Conservation (phyloP, 306 rosid species). For the Cucurbita maxima region DNA sequence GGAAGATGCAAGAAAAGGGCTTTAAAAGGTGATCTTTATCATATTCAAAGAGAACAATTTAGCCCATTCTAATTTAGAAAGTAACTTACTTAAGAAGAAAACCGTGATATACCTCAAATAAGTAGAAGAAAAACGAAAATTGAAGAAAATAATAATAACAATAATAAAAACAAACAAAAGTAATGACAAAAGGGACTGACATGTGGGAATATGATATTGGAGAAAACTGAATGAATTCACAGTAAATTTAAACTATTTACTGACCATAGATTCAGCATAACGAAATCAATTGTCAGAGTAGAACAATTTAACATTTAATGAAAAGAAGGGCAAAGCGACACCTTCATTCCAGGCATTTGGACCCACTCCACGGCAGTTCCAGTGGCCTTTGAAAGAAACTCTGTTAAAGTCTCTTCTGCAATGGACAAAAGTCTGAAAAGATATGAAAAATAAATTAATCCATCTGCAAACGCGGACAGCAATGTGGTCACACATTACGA, state of each 20-base stretch:
- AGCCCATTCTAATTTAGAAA: not conserved
- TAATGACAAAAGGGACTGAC: constrained; percentile 3
- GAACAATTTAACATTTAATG: not conserved
- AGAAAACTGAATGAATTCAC: not conserved
- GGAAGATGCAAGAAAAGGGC: not conserved
- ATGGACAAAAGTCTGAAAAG: constrained; percentile 92
- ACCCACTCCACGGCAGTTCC: constrained; percentile 99
- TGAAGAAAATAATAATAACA: not conserved
- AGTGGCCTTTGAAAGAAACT: constrained; percentile 99
- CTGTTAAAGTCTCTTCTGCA: constrained; percentile 99
- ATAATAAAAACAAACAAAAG: not conserved
- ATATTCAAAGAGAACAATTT: not conserved
- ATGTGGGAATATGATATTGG: not conserved
- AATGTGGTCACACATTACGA: constrained; percentile 18
- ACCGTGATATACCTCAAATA: not conserved
- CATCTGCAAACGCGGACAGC: constrained; percentile 23
- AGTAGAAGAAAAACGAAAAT: not conserved
- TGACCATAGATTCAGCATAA: not conserved
- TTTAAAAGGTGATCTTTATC: not conserved
- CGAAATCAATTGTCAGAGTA: constrained; percentile 2
- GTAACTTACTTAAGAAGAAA: not conserved
- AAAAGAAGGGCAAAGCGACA: constrained; percentile 6
- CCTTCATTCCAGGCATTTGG: constrained; percentile 99
- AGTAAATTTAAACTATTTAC: constrained; percentile 3
- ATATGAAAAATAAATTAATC: constrained; percentile 21